Conservation (phyloP, 331 rosid species). For the Erythrophleum ivorense region DNA sequence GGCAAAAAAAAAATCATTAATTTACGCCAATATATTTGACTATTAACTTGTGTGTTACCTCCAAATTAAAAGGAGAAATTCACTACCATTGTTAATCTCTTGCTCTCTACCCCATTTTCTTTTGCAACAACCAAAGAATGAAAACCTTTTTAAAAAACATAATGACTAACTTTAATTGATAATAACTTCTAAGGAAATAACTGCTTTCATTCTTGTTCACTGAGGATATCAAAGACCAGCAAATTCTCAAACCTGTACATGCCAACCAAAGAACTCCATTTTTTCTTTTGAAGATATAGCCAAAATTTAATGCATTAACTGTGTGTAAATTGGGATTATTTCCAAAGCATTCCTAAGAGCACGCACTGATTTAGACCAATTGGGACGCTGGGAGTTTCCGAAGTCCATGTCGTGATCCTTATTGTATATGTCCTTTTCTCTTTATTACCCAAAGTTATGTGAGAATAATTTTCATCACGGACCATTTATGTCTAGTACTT, state of each 20-base stretch:
- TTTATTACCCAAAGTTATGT: background rate
- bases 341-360: slow-evolving; percentile 25
- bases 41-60: background rate
- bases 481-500: slow-evolving; percentile 5
- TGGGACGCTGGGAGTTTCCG: background rate
- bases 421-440: slow-evolving; percentile 3
- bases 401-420: background rate
- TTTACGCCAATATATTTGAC: too few relatives aligned
- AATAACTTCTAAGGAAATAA: background rate
- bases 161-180: background rate
- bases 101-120: background rate
- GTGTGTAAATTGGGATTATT: slow-evolving; percentile 10
- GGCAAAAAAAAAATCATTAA: too few relatives aligned
- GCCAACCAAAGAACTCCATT: slow-evolving; percentile 28
- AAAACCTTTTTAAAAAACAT: background rate
- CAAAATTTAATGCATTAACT: background rate
- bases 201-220: slow-evolving; percentile 8
- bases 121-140: background rate
- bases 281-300: background rate
- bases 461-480: slow-evolving; percentile 28
- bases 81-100: background rate
- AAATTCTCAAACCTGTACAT: slow-evolving; percentile 4
- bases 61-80: background rate
- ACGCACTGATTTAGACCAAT: background rate
- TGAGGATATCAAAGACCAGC: background rate